These are phyloP conservation scores for Diaporthe sp. DNA, from an alignment of 2,329 filamentous ascomycete species.

Conservation along the genomic window DNA sequence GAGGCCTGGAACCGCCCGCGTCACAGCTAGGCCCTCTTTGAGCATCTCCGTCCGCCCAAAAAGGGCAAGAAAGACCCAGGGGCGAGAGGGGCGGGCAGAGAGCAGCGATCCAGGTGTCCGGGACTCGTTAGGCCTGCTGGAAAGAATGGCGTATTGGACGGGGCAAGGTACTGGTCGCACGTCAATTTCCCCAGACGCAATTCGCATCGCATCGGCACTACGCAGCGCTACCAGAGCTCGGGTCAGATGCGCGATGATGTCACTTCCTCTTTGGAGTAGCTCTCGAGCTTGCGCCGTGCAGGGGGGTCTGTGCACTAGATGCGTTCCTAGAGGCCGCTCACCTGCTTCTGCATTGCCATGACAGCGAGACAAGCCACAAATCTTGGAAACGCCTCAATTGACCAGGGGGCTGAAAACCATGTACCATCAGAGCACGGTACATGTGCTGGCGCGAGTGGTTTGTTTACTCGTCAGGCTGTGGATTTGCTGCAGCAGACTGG, in stretches of 20 bases:
- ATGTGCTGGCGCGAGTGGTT: background rate
- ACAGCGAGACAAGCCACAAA: conserved; percentile 12
- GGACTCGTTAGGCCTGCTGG: background rate
- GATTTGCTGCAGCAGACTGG: background rate
- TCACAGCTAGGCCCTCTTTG: conserved; percentile 4
- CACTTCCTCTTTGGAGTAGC: conserved; percentile 19
- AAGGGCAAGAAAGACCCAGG: background rate
- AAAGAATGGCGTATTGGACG: background rate
- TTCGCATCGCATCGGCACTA: conserved; percentile 27
- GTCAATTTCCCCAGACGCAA: conserved; percentile 22
- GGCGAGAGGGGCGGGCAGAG: background rate
- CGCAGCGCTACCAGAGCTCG: background rate
- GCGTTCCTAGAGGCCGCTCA: background rate
- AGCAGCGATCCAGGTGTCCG: background rate
- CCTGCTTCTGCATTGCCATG: background rate
- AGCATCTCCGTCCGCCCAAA: background rate
- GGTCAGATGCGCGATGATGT: conserved; percentile 39
- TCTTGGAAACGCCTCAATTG: conserved; percentile 28
- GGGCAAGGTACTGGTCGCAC: background rate
- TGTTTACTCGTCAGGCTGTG: conserved; percentile 6
- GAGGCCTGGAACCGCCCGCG: conserved; percentile 21
- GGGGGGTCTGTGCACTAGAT: conserved; percentile 17
- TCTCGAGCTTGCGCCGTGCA: background rate
- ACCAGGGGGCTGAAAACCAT: background rate
- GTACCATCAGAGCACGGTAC: background rate